A percentile compares a stretch with the other conserved stretches of the same genome.
Evolutionary conservation across 345 rosid genomes (phyloP).

Genomic region (Eucalyptus curtisii): DNA sequence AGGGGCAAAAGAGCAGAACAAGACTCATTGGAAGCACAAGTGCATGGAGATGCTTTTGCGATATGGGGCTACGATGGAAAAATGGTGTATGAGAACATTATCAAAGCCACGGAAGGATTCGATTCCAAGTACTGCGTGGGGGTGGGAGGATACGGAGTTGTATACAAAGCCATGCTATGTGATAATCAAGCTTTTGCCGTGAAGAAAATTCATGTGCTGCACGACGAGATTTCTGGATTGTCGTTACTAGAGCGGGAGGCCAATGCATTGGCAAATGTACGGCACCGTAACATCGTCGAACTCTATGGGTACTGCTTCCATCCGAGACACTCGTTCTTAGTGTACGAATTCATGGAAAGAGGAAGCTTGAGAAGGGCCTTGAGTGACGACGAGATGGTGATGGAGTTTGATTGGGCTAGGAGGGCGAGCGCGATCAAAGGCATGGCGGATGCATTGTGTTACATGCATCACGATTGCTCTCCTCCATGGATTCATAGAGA

Average conservation of each 20-base stretch:
- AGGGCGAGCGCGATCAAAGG: neutral
- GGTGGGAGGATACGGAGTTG: neutral
- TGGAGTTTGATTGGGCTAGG: neutral
- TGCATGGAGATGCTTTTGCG: neutral
- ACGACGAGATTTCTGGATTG: neutral
- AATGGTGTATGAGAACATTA: neutral
- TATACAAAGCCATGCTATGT: neutral
- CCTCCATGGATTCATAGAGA: slow-evolving; percentile 8
- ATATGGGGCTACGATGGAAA: slow-evolving; percentile 3
- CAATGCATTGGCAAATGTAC: neutral
- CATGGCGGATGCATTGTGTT: neutral
- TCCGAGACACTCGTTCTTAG: neutral
- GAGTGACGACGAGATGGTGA: neutral
- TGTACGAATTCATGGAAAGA: neutral
- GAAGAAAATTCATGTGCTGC: neutral
- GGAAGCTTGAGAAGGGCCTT: neutral
- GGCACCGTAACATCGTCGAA: neutral
- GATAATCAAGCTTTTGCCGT: neutral
- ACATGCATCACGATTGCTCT: slow-evolving; percentile 7
- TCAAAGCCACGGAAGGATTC: neutral
- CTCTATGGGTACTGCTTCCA: neutral
- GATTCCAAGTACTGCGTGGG: neutral
- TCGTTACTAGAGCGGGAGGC: neutral
- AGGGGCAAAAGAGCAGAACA: neutral
- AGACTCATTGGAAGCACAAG: no score